Evolutionary conservation across 495 filamentous ascomycete species (phyloP).

Genomic region (Trichoderma orchidacearum): DNA sequence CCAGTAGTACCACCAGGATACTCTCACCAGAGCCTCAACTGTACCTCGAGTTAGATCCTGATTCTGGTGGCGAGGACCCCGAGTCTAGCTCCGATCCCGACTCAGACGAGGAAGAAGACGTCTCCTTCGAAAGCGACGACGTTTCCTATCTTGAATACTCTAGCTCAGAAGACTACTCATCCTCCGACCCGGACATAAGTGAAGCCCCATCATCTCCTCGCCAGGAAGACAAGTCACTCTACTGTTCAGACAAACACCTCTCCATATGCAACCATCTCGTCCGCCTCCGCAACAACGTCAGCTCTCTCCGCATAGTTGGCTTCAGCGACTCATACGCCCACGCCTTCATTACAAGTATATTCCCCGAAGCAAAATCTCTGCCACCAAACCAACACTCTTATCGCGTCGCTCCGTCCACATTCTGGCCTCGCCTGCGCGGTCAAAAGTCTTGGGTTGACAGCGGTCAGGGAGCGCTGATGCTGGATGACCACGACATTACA

Average conservation of each 20-base stretch:
- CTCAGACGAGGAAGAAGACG: not conserved
- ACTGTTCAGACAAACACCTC: constrained; percentile 8
- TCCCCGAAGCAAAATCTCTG: not conserved
- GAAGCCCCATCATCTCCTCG: not conserved
- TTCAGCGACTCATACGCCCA: constrained; percentile 8
- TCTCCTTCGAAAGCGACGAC: not conserved
- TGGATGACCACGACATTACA: not conserved
- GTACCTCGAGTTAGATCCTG: not conserved
- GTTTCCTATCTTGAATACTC: not conserved
- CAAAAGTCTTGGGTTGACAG: constrained; percentile 1
- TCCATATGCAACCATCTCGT: constrained; percentile 11
- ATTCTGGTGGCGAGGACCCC: not conserved
- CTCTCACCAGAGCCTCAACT: not conserved
- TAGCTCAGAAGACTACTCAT: not conserved
- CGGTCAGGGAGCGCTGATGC: not conserved
- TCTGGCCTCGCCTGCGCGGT: constrained; percentile 1
- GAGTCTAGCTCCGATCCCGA: not conserved
- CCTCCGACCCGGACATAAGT: not conserved
- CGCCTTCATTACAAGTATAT: constrained; percentile 8
- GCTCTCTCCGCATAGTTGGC: constrained; percentile 11
- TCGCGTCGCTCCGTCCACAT: not conserved
- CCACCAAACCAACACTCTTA: not conserved
- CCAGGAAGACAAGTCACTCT: not conserved
- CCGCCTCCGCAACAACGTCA: constrained; percentile 8
- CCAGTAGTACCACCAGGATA: not conserved